Base-by-base conservation (phyloP, 371 early-diverging fungal genomes). In the Mortierella sp. region DNA sequence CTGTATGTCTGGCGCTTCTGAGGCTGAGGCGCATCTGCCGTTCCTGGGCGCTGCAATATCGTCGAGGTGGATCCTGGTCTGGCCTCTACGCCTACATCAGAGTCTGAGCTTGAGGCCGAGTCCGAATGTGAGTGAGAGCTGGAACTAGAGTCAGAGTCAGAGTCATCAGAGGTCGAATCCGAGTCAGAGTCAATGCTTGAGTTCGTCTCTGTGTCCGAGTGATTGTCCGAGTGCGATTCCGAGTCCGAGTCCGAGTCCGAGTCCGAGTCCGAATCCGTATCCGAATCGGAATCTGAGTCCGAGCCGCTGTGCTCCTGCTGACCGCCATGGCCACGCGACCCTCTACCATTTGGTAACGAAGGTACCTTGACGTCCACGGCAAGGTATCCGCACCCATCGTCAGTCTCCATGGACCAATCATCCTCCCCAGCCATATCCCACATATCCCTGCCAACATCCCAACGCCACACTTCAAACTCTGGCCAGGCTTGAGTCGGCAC, bases 401-500 rank as follows among this genome's bases (percentile, higher is more conserved):
- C 34, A 5, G n/a, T n/a, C 19, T 26, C 61, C 39, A 9, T 5
- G 40, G 22, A 37, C 31, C 11, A 13, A 26, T 52, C n/a, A 4
- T 14, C 58, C 4, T 53, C 47, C 22, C 39, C 40, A 0, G 22
- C 34, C 22, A n/a, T 22, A 6, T 37, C 13, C 65, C 70, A 66
- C 26, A 5, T 24, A 1, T 48, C 55, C 2, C 22, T 19, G 4
- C 13, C 19, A 16, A 19, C 41, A 2, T 41, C 52, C 71, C 71
- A 66, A 24, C 14, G 37, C 71, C 67, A 67, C 1, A 44, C 9
- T 11, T 10, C 22, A 7, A 29, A 52, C 29, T 39, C 24, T 41
- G 72, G 50, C 44, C 22, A 24, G 6, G 40, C 16, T 64, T 68
- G 58, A 45, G 22, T 44, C 0, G 76, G 76, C 1, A 79, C 47